A percentile compares a stretch with the other conserved stretches of the same genome.
These are phyloP conservation scores for Tuber melanosporum DNA, from an alignment of 495 filamentous ascomycete species.

Conservation along the genomic window DNA sequence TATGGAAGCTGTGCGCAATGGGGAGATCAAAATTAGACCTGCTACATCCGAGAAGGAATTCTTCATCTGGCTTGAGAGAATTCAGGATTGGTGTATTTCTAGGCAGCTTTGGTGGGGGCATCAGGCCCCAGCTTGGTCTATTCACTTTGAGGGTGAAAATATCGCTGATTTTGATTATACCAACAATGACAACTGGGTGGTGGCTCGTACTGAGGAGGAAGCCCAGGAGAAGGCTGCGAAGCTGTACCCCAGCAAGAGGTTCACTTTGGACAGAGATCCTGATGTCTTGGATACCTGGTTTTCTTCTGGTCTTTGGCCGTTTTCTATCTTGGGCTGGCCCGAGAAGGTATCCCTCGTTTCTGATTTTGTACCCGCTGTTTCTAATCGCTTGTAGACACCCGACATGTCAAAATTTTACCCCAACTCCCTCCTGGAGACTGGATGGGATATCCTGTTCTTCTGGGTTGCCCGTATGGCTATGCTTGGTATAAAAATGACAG, in stretches of 20 bases:
- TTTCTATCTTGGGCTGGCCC: constrained; percentile 63
- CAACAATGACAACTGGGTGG: constrained; percentile 49
- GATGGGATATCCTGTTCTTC: constrained; percentile 66
- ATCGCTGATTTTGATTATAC: constrained; percentile 16
- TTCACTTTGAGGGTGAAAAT: constrained; percentile 43
- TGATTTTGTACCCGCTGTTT: not conserved
- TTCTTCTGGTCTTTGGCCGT: constrained; percentile 63
- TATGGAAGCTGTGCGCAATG: constrained; percentile 47
- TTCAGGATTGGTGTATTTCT: constrained; percentile 68
- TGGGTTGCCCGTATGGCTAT: constrained; percentile 69
- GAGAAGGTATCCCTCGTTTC: constrained; percentile 38
- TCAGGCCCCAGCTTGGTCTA: constrained; percentile 59
- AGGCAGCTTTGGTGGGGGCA: constrained; percentile 71
- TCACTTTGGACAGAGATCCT: constrained; percentile 54
- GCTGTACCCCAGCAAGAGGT: constrained; percentile 48
- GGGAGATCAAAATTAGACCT: constrained; percentile 56
- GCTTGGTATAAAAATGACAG: constrained; percentile 59
- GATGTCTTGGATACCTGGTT: constrained; percentile 70
- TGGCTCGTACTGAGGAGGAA: constrained; percentile 52
- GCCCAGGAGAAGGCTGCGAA: constrained; percentile 47
- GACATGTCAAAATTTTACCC: constrained; percentile 57
- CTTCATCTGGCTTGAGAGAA: constrained; percentile 54
- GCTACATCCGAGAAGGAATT: constrained; percentile 46
- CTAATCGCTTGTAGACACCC: constrained; percentile 43
- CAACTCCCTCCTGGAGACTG: constrained; percentile 59